Base-by-base conservation (phyloP, 192 early-diverging fungal genomes). In the Podila minutissima region DNA sequence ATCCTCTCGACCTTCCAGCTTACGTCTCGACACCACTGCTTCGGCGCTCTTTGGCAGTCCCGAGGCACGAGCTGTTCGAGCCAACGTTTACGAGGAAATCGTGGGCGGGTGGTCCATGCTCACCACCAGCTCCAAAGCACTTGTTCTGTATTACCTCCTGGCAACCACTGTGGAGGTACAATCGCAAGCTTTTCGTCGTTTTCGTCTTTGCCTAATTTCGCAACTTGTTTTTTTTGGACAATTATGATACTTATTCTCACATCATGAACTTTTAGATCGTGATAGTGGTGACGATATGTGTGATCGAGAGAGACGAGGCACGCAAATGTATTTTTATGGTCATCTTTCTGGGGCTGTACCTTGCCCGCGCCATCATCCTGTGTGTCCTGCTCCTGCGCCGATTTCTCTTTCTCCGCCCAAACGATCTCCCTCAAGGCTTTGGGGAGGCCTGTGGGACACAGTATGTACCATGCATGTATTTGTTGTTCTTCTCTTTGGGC, bases 371-470 rank as follows among this genome's bases (percentile, higher is more conserved):
- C 9, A 46, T 79, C 20, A 22, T 64, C 66, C 64, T 79, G 29
- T 72, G 55, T 29, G 35, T 38, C 2, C 6, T 59, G 8, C 65
- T 79, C 11, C 51, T 79, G 35, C 75, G 75, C 57, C 69, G 70
- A 22, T 79, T 72, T 65, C 64, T 79, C 13, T 72, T 67, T 50
- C 64, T 64, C 19, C 75, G 69, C 2, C 75, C 75, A 22, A 59
- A 79, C 32, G 75, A 79, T 66, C 66, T 79, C 20, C 75, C 75
- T 28, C 64, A 65, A 20, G 49, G 51, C 28, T 26, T 79, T 19
- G 37, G 65, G 55, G 70, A 69, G 37, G 75, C 70, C n/a, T 79
- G 69, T 55, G 66, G 75, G 38, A 70, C 64, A 71, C 75, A 79
- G 75, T 79, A 79, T 20, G 69, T 72, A 66, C 59, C 38, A 32